These are phyloP conservation scores for rapeseed (Brassica napus) DNA, from an alignment of 345 rosid species.

Conservation along the genomic window Da-Ae NC_063452.1:9072001-9072500, in stretches of 20 bases:
- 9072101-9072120: neutral
- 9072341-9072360: neutral
- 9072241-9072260: conserved; percentile 93
- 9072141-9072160: neutral
- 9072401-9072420: conserved; percentile 98
- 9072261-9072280: conserved; percentile 97
- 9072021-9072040: conserved; percentile 92
- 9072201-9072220: conserved; percentile 99
- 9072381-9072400: conserved; percentile 99
- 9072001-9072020: conserved; percentile 94
- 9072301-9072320: neutral
- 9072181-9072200: conserved; percentile 99
- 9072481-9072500: conserved; percentile 12
- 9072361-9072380: neutral
- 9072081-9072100: conserved; percentile 11
- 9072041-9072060: conserved; percentile 78
- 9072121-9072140: neutral
- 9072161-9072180: conserved; percentile 28
- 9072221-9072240: conserved; percentile 96
- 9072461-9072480: conserved; percentile 75
- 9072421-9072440: conserved; percentile 96
- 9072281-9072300: neutral
- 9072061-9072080: conserved; percentile 98
- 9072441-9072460: conserved; percentile 99
- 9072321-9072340: neutral